These are phyloP conservation scores for Auriculariales sp. DNA, from an alignment of 768 basidiomycete genomes.

Conservation along the genomic window DNA sequence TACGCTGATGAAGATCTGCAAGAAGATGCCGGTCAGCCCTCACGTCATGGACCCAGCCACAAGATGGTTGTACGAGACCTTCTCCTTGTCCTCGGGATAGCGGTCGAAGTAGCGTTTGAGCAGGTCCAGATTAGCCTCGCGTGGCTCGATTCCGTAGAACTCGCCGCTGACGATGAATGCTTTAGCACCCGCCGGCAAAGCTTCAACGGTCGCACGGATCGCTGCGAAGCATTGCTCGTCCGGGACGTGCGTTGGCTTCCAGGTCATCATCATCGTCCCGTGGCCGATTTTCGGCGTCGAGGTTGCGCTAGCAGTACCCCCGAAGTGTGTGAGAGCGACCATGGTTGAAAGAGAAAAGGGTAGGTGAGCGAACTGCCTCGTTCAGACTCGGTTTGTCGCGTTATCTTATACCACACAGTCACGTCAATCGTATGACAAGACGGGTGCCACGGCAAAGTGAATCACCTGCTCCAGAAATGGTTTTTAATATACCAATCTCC, in stretches of 20 bases:
- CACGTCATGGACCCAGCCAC: conserved; percentile 29
- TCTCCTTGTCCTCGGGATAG: conserved; percentile 28
- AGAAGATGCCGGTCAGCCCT: background rate
- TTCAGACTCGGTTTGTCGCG: no score
- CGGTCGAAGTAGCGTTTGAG: conserved; percentile 35
- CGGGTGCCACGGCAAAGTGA: no score
- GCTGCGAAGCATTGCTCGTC: conserved; percentile 49
- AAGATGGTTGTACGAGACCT: conserved; percentile 25
- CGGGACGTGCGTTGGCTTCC: conserved; percentile 28
- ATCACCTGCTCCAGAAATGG: no score
- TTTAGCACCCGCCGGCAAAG: conserved; percentile 28
- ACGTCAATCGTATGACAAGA: no score
- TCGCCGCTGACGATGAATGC: conserved; percentile 39
- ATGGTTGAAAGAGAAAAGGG: no score
- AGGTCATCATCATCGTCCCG: conserved; percentile 8
- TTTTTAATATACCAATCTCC: no score
- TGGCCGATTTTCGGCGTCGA: background rate
- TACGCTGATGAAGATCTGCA: background rate
- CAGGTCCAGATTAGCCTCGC: conserved; percentile 31
- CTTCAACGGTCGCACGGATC: conserved; percentile 37
- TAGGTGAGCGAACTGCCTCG: no score
- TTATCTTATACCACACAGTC: no score
- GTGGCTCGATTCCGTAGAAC: conserved; percentile 37
- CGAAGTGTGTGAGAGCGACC: background rate
- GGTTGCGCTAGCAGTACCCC: background rate